phyloP scores from a whole-genome alignment of 306 rosid genomes.

The Prinsepia uniflora region DNA sequence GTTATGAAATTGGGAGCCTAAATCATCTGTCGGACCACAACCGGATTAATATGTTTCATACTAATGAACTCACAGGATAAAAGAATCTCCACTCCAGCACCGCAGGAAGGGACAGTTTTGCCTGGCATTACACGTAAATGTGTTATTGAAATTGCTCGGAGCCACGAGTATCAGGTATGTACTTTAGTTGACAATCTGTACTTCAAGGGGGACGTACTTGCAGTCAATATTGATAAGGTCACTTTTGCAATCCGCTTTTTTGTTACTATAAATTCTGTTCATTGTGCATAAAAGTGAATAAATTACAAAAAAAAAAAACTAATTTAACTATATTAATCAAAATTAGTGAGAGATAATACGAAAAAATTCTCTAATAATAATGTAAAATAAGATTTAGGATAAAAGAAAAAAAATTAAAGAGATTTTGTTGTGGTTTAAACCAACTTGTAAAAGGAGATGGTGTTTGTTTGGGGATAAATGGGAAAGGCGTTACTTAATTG shows the following conservation, averaged over 20 bases:
- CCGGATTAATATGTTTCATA: not conserved
- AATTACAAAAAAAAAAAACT: no score
- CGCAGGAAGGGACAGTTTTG: constrained; percentile 15
- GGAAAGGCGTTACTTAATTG: not conserved
- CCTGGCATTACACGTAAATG: constrained; percentile 15
- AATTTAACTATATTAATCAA: no score
- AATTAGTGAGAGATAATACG: no score
- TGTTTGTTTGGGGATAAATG: not conserved
- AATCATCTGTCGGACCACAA: not conserved
- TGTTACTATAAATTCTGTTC: not conserved
- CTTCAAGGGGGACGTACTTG: not conserved
- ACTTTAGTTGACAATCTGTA: not conserved
- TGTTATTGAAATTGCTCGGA: constrained; percentile 16
- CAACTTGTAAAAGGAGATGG: not conserved
- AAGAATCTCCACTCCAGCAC: constrained; percentile 7
- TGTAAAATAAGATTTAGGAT: no score
- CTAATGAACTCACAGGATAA: constrained; percentile 6
- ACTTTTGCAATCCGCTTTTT: not conserved
- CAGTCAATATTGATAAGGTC: not conserved
- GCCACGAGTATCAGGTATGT: constrained; percentile 19
- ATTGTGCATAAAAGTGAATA: no score
- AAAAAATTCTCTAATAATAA: no score
- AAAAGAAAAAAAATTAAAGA: no score
- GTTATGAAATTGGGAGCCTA: not conserved
- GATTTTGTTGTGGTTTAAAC: no score